Conservation (phyloP, 2,329 filamentous ascomycete species). For the Fusarium multiceps region DNA sequence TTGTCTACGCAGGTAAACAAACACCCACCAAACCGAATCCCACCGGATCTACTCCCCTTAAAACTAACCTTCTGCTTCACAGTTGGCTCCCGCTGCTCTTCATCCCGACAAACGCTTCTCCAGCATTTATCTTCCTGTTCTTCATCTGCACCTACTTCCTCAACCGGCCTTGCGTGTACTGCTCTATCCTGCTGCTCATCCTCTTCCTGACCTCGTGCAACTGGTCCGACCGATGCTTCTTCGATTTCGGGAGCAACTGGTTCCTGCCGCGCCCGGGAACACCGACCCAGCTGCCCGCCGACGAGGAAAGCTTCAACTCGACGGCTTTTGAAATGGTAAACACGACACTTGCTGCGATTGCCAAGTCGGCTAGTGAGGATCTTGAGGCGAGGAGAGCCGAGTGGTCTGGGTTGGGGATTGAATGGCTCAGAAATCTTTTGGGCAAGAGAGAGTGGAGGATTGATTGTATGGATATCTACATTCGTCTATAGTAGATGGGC, state of each 20-base stretch:
- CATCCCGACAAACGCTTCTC: constrained; percentile 86
- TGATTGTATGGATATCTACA: constrained; percentile 89
- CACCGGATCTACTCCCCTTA: not conserved
- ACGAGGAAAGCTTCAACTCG: constrained; percentile 55
- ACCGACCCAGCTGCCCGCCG: constrained; percentile 44
- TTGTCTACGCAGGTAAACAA: constrained; percentile 67
- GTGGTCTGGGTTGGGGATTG: constrained; percentile 82
- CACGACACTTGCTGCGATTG: constrained; percentile 75
- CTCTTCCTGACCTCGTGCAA: constrained; percentile 92
- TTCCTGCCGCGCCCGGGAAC: constrained; percentile 78
- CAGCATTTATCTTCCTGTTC: constrained; percentile 87
- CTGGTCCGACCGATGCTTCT: constrained; percentile 91
- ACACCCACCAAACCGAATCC: constrained; percentile 18
- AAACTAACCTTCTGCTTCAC: constrained; percentile 49
- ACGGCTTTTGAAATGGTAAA: constrained; percentile 70
- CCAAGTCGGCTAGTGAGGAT: constrained; percentile 74
- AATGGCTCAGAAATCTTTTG: constrained; percentile 85
- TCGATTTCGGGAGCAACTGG: constrained; percentile 93
- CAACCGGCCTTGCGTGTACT: constrained; percentile 97
- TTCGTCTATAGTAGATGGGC: constrained; percentile 70
- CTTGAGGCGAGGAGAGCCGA: constrained; percentile 66
- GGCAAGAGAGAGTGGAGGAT: constrained; percentile 90
- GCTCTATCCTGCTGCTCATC: constrained; percentile 92
- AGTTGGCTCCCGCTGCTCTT: constrained; percentile 91
- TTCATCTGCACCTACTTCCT: constrained; percentile 95